phyloP scores from a whole-genome alignment of 2,329 filamentous ascomycete species.

The Monosporascus sp. region DNA sequence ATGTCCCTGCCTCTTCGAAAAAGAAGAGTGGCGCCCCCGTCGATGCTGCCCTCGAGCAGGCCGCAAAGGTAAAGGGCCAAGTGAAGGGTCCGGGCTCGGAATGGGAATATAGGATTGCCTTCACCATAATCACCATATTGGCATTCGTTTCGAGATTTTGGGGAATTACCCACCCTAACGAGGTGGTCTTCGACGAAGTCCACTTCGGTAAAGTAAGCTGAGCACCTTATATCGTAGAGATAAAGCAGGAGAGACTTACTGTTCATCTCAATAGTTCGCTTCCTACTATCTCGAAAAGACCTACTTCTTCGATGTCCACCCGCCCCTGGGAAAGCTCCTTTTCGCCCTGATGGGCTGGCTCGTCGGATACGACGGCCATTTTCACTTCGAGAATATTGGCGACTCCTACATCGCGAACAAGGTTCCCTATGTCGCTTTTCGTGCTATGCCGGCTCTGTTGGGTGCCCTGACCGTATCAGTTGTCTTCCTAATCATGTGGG shows the following conservation, averaged over 20 bases:
- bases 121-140: conserved; percentile 71
- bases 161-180: conserved; percentile 89
- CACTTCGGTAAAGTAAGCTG: conserved; percentile 92
- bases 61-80: conserved; percentile 38
- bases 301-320: conserved; percentile 99
- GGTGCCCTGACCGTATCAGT: conserved; percentile 92
- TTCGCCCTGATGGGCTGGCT: conserved; percentile 97
- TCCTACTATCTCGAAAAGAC: conserved; percentile 89
- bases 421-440: conserved; percentile 94
- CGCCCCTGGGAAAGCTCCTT: conserved; percentile 94
- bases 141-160: conserved; percentile 93
- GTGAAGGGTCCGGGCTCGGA: conserved; percentile 49
- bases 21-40: conserved; percentile 43
- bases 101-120: conserved; percentile 77
- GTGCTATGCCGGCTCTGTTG: conserved; percentile 85
- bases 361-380: conserved; percentile 93
- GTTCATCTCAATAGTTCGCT: conserved; percentile 49
- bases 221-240: not conserved
- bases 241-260: conserved; percentile 1
- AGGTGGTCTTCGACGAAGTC: conserved; percentile 98
- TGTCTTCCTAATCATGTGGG: conserved; percentile 98
- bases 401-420: conserved; percentile 97
- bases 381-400: conserved; percentile 98
- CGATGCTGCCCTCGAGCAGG: conserved; percentile 44
- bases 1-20: conserved; percentile 41